Conservation (phyloP, 495 filamentous ascomycete species). For the Penicillium manginii region DNA sequence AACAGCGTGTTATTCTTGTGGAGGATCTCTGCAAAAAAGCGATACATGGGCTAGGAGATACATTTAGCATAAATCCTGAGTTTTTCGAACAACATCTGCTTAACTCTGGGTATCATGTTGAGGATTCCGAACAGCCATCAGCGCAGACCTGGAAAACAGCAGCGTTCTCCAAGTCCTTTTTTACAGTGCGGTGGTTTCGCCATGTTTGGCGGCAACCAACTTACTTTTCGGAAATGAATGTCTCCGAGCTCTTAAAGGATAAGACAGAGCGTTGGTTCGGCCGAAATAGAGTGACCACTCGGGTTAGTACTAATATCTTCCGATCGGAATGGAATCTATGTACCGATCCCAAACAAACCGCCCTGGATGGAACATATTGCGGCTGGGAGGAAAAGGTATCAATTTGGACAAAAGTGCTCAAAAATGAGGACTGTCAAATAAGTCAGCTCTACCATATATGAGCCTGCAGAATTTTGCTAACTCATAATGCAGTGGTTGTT, state of each 20-base stretch:
- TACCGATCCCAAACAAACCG: conserved; percentile 10
- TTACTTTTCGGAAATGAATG: conserved; percentile 11
- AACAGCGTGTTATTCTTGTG: conserved; percentile 15
- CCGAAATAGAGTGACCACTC: not conserved
- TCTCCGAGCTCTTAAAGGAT: conserved; percentile 8
- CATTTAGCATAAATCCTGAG: conserved; percentile 19
- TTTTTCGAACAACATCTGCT: conserved; percentile 25
- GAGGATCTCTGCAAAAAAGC: conserved; percentile 16
- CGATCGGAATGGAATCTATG: conserved; percentile 14
- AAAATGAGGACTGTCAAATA: conserved; percentile 7
- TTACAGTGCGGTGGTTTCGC: conserved; percentile 17
- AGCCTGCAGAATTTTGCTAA: not conserved
- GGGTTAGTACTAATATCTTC: conserved; percentile 16
- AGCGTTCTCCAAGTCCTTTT: conserved; percentile 13
- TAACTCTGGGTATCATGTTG: conserved; percentile 15
- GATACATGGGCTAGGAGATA: conserved; percentile 12
- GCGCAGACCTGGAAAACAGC: conserved; percentile 14
- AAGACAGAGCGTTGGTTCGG: not conserved
- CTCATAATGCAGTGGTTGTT: conserved; percentile 8
- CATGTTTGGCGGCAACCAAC: conserved; percentile 16
- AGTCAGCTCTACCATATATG: conserved; percentile 1
- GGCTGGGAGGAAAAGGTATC: conserved; percentile 18
- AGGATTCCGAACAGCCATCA: conserved; percentile 7
- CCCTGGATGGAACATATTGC: conserved; percentile 8
- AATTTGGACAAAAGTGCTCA: conserved; percentile 14